Evolutionary conservation across 2,329 filamentous ascomycete genomes (phyloP), one percentile per base, ranked within the genome.

Genomic region (Metarhizium guizhouense): DNA sequence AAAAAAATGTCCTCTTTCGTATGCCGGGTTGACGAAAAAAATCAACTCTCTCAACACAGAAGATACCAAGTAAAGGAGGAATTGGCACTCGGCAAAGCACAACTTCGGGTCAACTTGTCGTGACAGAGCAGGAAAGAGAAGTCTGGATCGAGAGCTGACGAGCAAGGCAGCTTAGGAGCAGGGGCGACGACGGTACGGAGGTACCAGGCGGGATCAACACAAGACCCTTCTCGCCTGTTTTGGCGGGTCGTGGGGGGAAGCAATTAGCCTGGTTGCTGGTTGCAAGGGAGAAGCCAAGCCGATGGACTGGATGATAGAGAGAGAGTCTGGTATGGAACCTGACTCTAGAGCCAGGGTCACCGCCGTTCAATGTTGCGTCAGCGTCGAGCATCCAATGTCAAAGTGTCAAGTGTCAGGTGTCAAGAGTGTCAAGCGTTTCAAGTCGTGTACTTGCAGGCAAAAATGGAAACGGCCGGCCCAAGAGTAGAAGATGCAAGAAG

Each of bases 191-290:
- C 7, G 45, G 45, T 30, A 48, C 20, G 18, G 45, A 48, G 45
- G 20, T 47, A 47, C 38, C 51, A 51, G 51, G 50, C 32, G 47
- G 40, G 51, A 13, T 11, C 45, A 52, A 40, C 52, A 50, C 47
- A n/a, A 52, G 51, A 51, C 25, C 49, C 36, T 49, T 36, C 47
- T 56, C 43, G 56, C 42, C 54, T 54, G 54, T 56, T 52, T 52
- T 54, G 42, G 52, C 48, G 55, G 55, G 52, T 52, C 52, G 42
- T 34, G 25, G 52, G 16, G 42, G 32, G 20, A 38, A 8, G 30
- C 40, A 52, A 57, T 54, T 54, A 52, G 52, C 50, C 43, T 43
- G 42, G 34, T 42, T 42, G 16, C 29, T 20, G 38, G 20, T 48
- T 48, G 47, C 43, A 30, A 56, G 52, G 55, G 51, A 50, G 55